Evolutionary conservation across 805 yeast genomes (phyloP), one percentile per base, ranked within the genome.

Genomic region (Pichia heedii): DNA sequence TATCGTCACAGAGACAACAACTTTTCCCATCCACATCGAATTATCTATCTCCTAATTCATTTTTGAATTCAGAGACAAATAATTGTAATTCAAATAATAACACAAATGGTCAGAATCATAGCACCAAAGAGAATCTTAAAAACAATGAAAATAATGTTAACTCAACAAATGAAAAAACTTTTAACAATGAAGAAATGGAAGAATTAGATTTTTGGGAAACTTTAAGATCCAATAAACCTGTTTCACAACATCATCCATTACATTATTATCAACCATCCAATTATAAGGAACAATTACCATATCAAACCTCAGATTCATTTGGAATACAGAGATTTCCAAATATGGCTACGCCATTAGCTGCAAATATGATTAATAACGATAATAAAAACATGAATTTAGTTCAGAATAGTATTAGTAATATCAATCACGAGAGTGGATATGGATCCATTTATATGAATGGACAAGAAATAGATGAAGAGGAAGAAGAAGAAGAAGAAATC

Each of bases 131-230:
- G 13, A 24, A 15, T 26, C 24, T 21, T 33, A 24, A 3, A 22
- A 40, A 37, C 21, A 40, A 41, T 13, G 43, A 39, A 20, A 39
- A 54, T 26, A 50, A 52, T 39, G 15, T 16, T 19, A 33, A 37
- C 15, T 18, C 26, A 15, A 27, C 16, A 4, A 37, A 13, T 29
- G 20, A 21, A 10, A 33, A 32, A n/a, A 44, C 38, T 21, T 48
- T 54, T 48, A n/a, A 52, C 19, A 44, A 53, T n/a, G 77, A 70
- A 32, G 80, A 73, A 12, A 60, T 70, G 34, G 86, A 77, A 46
- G 86, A 76, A 20, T 51, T 74, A 29, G 87, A 80, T 56, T 81
- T 80, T 55, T 81, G 85, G 83, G 88, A 81, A 49, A 75, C 78
- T 3, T 69, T 81, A 73, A 67, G 81, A 39, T 69, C 77, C 16